A percentile compares a stretch with the other conserved stretches of the same genome.
Conservation (phyloP, 2,329 filamentous ascomycete genomes). For the Apiospora aurea region DNA sequence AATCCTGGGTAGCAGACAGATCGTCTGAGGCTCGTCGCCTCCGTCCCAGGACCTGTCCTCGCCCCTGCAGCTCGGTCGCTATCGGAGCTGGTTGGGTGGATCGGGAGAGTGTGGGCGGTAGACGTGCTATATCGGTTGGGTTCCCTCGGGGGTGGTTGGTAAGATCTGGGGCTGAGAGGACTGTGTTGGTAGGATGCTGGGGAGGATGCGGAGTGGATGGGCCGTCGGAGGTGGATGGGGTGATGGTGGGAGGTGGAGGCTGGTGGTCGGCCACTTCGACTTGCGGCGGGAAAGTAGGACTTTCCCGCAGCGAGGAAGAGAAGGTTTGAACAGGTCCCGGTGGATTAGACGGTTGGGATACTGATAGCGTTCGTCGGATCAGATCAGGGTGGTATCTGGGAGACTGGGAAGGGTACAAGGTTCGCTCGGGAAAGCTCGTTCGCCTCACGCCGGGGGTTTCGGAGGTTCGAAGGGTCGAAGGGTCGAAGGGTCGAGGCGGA, state of each 20-base stretch:
- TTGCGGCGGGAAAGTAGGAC: slow-evolving; percentile 42
- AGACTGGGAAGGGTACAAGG: slow-evolving; percentile 10
- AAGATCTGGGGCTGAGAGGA: slow-evolving; percentile 49
- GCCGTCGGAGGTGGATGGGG: slow-evolving; percentile 73
- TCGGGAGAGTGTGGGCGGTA: background rate
- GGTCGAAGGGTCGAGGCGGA: background rate
- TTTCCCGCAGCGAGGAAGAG: slow-evolving; percentile 46
- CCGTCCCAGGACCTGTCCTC: slow-evolving; percentile 58
- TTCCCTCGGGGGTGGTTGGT: slow-evolving; percentile 24
- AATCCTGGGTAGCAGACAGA: slow-evolving; percentile 40
- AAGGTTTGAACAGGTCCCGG: slow-evolving; percentile 9
- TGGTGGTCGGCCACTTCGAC: slow-evolving; percentile 76
- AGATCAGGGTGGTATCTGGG: background rate
- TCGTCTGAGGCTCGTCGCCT: slow-evolving; percentile 57
- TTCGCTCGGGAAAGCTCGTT: slow-evolving; percentile 16
- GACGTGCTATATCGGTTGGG: background rate
- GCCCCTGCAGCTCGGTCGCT: slow-evolving; percentile 26
- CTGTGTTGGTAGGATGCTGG: slow-evolving; percentile 55
- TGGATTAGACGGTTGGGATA: slow-evolving; percentile 9
- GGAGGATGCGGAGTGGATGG: slow-evolving; percentile 64
- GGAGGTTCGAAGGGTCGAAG: background rate
- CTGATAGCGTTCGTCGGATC: slow-evolving; percentile 10
- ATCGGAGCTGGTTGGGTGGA: slow-evolving; percentile 33
- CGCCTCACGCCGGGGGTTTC: background rate
- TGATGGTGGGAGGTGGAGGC: slow-evolving; percentile 53